Conservation (phyloP, 345 rosid genomes). For the Nasturtium officinale region DNA sequence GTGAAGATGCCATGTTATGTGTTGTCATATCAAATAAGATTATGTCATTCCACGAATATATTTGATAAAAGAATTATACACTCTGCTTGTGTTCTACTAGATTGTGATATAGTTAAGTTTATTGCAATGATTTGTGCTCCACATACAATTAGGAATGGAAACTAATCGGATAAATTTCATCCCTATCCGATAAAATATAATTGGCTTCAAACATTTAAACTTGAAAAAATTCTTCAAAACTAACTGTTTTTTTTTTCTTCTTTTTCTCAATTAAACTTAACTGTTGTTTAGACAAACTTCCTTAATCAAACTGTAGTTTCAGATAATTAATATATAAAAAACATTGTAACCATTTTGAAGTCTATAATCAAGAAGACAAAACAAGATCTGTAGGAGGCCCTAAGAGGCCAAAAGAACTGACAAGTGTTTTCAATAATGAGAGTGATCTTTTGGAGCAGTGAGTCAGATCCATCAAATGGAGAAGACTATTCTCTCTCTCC, state of each 20-base stretch:
- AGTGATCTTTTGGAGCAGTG: slow-evolving; percentile 47
- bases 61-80: slow-evolving; percentile 23
- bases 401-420: slow-evolving; percentile 41
- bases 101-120: neutral
- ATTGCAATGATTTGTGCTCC: slow-evolving; percentile 5
- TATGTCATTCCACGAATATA: slow-evolving; percentile 29
- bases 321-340: slow-evolving; percentile 7
- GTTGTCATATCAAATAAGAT: slow-evolving; percentile 42
- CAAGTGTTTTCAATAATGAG: slow-evolving; percentile 46
- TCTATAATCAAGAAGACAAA: slow-evolving; percentile 36
- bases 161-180: neutral
- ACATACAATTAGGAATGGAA: neutral
- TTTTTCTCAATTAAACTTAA: neutral
- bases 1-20: slow-evolving; percentile 32
- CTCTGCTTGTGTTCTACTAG: slow-evolving; percentile 19
- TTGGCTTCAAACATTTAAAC: neutral
- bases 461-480: slow-evolving; percentile 46
- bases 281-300: neutral
- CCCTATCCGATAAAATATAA: neutral
- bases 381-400: slow-evolving; percentile 39
- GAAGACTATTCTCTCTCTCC: slow-evolving; percentile 36
- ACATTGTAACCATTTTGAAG: slow-evolving; percentile 4
- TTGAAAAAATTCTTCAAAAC: neutral
- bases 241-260: neutral
- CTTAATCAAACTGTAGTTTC: slow-evolving; percentile 5